Percentiles rank a stretch among this genome's conserved stretches.
Evolutionary conservation across 371 early-diverging fungal genomes (phyloP).

Genomic region (Dipsacomyces acuminosporus): DNA sequence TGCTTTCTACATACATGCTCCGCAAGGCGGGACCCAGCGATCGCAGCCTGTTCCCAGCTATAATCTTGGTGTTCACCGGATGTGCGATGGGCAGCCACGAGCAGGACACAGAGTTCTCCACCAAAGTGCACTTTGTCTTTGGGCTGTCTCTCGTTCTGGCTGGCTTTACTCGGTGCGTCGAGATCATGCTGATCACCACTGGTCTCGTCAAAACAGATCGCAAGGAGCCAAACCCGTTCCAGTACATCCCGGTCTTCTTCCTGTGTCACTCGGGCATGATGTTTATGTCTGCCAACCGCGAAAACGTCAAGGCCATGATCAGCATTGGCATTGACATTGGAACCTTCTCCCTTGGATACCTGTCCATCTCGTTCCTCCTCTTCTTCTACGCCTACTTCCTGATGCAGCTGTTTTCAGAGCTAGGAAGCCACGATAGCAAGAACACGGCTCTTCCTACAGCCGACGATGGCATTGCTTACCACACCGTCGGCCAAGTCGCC

Average conservation of each 20-base stretch:
- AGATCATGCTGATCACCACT: slow-evolving; percentile 43
- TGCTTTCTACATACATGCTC: slow-evolving; percentile 55
- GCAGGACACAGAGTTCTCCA: slow-evolving; percentile 58
- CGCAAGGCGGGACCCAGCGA: slow-evolving; percentile 48
- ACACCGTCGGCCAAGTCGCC: slow-evolving; percentile 13
- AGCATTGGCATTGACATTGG: slow-evolving; percentile 51
- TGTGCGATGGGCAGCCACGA: slow-evolving; percentile 62
- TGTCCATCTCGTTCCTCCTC: slow-evolving; percentile 57
- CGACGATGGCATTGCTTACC: slow-evolving; percentile 24
- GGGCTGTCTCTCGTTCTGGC: slow-evolving; percentile 59
- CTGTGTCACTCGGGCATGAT: slow-evolving; percentile 56
- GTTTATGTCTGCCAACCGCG: slow-evolving; percentile 63
- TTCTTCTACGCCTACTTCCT: slow-evolving; percentile 53
- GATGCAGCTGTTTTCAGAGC: slow-evolving; percentile 44
- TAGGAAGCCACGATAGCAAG: slow-evolving; percentile 19
- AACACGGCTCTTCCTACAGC: slow-evolving; percentile 21
- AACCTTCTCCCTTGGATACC: slow-evolving; percentile 56
- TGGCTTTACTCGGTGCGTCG: slow-evolving; percentile 56
- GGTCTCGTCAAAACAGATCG: slow-evolving; percentile 15
- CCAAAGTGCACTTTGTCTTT: slow-evolving; percentile 58
- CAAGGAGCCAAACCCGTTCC: slow-evolving; percentile 43
- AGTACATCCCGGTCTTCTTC: slow-evolving; percentile 44
- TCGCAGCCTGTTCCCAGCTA: slow-evolving; percentile 56
- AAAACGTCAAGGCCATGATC: slow-evolving; percentile 51
- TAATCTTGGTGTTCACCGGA: slow-evolving; percentile 60